Base-by-base conservation (phyloP, 2,329 filamentous ascomycete species). In the Dothidotthia symphoricarpi region DNA sequence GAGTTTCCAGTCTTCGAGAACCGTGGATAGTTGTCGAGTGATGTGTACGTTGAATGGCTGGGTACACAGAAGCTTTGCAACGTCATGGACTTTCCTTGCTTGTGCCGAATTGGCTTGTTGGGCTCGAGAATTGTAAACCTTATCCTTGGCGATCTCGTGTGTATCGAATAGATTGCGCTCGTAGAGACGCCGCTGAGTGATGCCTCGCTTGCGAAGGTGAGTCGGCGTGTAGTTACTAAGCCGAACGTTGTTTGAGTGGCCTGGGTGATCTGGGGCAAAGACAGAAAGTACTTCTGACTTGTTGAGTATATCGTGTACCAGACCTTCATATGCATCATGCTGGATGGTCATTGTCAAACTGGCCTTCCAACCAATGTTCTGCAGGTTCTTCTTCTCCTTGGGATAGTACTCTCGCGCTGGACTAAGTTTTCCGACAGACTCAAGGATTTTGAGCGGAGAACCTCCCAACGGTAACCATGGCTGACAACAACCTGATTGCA, bases 401-500 rank as follows among this genome's bases (percentile, higher is more conserved):
- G 63, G 63, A 34, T 67, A 67, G 31, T 62, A 55, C 13, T 48
- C 41, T 24, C 72, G 59, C 3, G 28, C 31, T 0, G 72, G 71
- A 0, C 67, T 62, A 0, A 75, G 41, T 4, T 46, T 49, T 2
- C 66, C 62, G 6, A 73, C 58, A 1, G 15, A n/a, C 1, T 39
- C 8, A 16, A 64, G 22, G 1, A 58, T 40, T 0, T 25, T 8
- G 4, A 48, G 8, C 6, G 31, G 12, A 0, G 22, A 16, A 0
- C 12, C 1, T 5, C 11, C n/a, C 2, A 67, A 28, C 1, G 55
- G 50, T 8, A 14, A 41, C 59, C 60, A 63, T 3, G 63, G 63
- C 24, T 77, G 74, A 24, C 71, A 75, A 2, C 62, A 59, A 0
- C 73, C 77, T 0, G 78, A 77, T 3, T 59, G 51, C 0, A 85